Evolutionary conservation across 192 early-diverging fungal species (phyloP), one percentile per base, ranked within the genome.

Genomic region (Gigaspora rosea): DNA sequence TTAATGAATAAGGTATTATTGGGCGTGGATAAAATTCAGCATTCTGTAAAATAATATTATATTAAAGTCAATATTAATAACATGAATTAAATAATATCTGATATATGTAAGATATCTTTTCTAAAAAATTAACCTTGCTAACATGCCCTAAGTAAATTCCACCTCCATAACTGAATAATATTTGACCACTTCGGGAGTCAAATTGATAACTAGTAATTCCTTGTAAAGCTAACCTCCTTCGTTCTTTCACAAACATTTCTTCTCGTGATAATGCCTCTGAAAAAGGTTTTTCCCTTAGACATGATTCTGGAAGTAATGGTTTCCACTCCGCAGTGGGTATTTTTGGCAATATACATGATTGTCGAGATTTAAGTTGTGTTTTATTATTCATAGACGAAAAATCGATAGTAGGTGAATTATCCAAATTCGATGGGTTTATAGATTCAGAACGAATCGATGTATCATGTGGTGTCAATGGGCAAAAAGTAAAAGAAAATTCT

Each of bases 151-250:
- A 73, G 57, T 82, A 87, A 4, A 87, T 58, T 22, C 75, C 65
- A 27, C 75, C 75, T 8, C 66, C 71, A 36, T 82, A 82, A 46
- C 58, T 67, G 71, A 87, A 83, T 62, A 87, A 47, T 3, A 85
- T 48, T n/a, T 75, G 73, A 13, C 73, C 36, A 63, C 73, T 63
- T n/a, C 2, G 48, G 36, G 59, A 63, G 52, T 47, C 58, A 5
- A 71, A 80, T 68, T 86, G 80, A 33, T 71, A 82, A 66, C 76
- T 82, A 13, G 80, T 63, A 22, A 90, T 81, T 5, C 86, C 87
- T 13, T 86, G 86, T 13, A 81, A 79, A 12, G 82, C 80, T 15
- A 86, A 80, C 15, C 86, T 80, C 63, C 79, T 84, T 36, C 85
- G 84, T 62, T 82, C 84, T 59, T 82, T 88, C 12, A 80, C 69